Evolutionary conservation across 441 rosid species (phyloP).

Genomic region (Arabidopsis hybrid): DNA sequence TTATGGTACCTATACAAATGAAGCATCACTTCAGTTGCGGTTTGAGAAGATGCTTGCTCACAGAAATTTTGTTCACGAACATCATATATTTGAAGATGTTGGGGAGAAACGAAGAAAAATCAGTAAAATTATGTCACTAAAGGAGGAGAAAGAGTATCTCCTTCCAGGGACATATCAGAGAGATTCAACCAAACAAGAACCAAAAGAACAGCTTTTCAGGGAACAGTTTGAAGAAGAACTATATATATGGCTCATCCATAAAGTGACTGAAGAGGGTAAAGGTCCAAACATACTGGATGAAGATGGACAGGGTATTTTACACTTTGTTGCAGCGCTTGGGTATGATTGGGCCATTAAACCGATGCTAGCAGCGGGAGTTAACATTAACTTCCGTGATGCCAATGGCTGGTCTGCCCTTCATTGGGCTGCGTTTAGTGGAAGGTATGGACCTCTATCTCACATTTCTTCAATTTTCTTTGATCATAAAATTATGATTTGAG

Average conservation of each 20-base stretch:
- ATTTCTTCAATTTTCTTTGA: slow-evolving; percentile 16
- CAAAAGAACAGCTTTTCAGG: slow-evolving; percentile 52
- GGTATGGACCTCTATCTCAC: slow-evolving; percentile 52
- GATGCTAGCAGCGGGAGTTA: slow-evolving; percentile 74
- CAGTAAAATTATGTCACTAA: slow-evolving; percentile 61
- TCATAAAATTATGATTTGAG: slow-evolving; percentile 11
- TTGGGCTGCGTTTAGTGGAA: slow-evolving; percentile 95
- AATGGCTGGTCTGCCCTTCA: slow-evolving; percentile 99
- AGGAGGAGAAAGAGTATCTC: slow-evolving; percentile 68
- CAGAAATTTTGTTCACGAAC: slow-evolving; percentile 46
- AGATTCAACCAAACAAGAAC: slow-evolving; percentile 46
- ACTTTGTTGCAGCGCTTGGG: slow-evolving; percentile 88
- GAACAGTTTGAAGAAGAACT: slow-evolving; percentile 67
- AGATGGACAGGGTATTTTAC: slow-evolving; percentile 88
- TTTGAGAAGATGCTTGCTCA: slow-evolving; percentile 64
- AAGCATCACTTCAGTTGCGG: slow-evolving; percentile 57
- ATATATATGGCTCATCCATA: slow-evolving; percentile 75
- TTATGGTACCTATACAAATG: slow-evolving; percentile 50
- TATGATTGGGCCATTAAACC: slow-evolving; percentile 90
- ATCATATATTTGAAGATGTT: slow-evolving; percentile 49
- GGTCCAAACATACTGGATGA: slow-evolving; percentile 78
- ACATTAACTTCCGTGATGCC: slow-evolving; percentile 84
- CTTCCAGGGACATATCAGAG: slow-evolving; percentile 47
- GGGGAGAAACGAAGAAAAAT: slow-evolving; percentile 58
- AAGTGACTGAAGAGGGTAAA: slow-evolving; percentile 76